phyloP scores from a whole-genome alignment of 2,329 filamentous ascomycete genomes.

The Diplocarpon mali region DNA sequence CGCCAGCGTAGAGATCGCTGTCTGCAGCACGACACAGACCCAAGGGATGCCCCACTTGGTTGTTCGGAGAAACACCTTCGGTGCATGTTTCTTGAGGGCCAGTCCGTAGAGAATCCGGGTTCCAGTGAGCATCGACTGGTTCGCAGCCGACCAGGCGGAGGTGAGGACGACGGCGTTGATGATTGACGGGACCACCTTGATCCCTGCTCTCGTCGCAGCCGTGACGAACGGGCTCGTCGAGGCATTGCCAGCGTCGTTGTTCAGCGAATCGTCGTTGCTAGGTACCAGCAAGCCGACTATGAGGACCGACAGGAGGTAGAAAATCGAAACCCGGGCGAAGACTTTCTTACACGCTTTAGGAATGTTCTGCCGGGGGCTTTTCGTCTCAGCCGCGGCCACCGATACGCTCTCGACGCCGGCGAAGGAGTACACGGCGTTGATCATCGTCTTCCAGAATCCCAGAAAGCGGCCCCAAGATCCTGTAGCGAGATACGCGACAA shows the following conservation, averaged over 20 bases:
- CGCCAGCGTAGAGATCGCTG: conserved; percentile 48
- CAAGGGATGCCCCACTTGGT: conserved; percentile 46
- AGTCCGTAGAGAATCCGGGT: conserved; percentile 49
- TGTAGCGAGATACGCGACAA: conserved; percentile 51
- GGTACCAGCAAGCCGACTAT: conserved; percentile 46
- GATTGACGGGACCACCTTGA: conserved; percentile 55
- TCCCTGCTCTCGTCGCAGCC: conserved; percentile 55
- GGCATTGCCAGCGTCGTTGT: conserved; percentile 35
- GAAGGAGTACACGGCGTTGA: conserved; percentile 35
- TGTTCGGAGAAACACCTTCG: conserved; percentile 40
- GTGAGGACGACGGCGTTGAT: conserved; percentile 70
- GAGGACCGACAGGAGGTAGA: conserved; percentile 38
- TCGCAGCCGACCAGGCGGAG: conserved; percentile 58
- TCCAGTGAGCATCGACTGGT: conserved; percentile 50
- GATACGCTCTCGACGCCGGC: conserved; percentile 34
- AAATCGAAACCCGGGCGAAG: conserved; percentile 43
- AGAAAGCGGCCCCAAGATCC: conserved; percentile 52
- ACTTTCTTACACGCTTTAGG: conserved; percentile 39
- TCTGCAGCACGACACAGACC: conserved; percentile 42
- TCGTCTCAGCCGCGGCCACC: conserved; percentile 43
- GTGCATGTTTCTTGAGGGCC: conserved; percentile 42
- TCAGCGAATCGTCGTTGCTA: conserved; percentile 38
- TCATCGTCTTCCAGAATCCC: conserved; percentile 32
- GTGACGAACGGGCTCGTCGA: conserved; percentile 57
- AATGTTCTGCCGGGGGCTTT: conserved; percentile 40